These are phyloP conservation scores for Rhododendron griersonianum DNA, from an alignment of 148 eudicot species.

Conservation along the genomic window DNA sequence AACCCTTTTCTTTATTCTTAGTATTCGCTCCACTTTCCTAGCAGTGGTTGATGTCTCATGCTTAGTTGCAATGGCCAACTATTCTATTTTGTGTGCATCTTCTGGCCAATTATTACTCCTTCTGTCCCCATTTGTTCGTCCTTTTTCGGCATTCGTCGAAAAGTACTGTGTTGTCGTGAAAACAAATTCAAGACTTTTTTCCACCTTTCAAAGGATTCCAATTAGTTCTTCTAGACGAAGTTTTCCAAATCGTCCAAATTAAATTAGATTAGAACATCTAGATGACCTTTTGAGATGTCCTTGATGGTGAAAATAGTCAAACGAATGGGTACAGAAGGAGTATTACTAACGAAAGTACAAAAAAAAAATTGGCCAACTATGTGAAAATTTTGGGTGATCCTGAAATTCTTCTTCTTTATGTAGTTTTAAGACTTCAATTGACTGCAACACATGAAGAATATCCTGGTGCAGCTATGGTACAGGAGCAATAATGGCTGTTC, in stretches of 20 bases:
- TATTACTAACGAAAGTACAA: neutral
- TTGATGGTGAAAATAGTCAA: neutral
- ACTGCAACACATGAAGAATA: neutral
- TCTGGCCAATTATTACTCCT: neutral
- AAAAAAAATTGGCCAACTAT: neutral
- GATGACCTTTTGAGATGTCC: neutral
- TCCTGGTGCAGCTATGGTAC: slow-evolving; percentile 79
- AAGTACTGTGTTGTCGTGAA: neutral
- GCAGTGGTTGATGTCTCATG: neutral
- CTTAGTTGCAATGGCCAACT: neutral
- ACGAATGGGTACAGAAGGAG: neutral
- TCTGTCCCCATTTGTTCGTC: neutral
- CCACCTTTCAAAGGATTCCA: neutral
- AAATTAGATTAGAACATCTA: neutral
- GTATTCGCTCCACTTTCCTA: neutral
- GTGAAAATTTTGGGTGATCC: neutral
- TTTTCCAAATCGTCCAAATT: neutral
- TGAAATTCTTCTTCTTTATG: neutral
- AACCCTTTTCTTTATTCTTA: neutral
- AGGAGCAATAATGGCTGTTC: slow-evolving; percentile 99
- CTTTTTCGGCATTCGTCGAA: neutral
- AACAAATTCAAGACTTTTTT: neutral
- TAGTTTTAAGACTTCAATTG: neutral
- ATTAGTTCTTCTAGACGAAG: neutral
- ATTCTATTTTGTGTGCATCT: neutral